These are phyloP conservation scores for Thelonectria discophora DNA, from an alignment of 2,329 filamentous ascomycete species.

Conservation along the genomic window DNA sequence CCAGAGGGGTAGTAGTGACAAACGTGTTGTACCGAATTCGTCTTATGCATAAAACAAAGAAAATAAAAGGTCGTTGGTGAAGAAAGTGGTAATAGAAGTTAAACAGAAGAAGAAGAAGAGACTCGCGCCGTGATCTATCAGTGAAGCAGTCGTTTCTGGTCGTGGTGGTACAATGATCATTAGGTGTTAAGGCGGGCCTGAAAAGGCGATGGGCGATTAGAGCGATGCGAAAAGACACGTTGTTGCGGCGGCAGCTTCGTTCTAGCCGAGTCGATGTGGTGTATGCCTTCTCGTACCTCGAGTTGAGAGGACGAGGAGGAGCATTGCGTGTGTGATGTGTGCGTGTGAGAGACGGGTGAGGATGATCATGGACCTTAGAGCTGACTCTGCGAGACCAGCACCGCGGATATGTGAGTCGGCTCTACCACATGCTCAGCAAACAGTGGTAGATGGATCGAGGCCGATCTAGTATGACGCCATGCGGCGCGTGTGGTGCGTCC, in stretches of 20 bases:
- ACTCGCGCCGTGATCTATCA: constrained; percentile 41
- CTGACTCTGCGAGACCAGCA: constrained; percentile 42
- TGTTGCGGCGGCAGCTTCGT: constrained; percentile 26
- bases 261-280: constrained; percentile 22
- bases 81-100: constrained; percentile 32
- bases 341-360: constrained; percentile 13
- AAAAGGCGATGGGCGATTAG: constrained; percentile 18
- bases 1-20: constrained; percentile 30
- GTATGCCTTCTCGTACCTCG: constrained; percentile 21
- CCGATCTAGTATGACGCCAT: constrained; percentile 69
- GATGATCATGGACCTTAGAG: constrained; percentile 36
- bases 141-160: constrained; percentile 42
- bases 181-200: constrained; percentile 28
- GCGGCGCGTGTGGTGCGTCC: constrained; percentile 64
- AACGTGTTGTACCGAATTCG: constrained; percentile 25
- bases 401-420: constrained; percentile 29
- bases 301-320: constrained; percentile 2
- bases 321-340: constrained; percentile 29
- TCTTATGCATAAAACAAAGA: constrained; percentile 39
- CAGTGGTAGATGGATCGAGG: constrained; percentile 32
- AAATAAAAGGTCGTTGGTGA: constrained; percentile 23
- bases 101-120: constrained; percentile 32
- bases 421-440: constrained; percentile 42
- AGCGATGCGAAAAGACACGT: constrained; percentile 21
- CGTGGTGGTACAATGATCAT: constrained; percentile 42